These are phyloP conservation scores for Nitzschia sp. DNA, from an alignment of 108 stramenopile genomes.

Conservation along the genomic window DNA sequence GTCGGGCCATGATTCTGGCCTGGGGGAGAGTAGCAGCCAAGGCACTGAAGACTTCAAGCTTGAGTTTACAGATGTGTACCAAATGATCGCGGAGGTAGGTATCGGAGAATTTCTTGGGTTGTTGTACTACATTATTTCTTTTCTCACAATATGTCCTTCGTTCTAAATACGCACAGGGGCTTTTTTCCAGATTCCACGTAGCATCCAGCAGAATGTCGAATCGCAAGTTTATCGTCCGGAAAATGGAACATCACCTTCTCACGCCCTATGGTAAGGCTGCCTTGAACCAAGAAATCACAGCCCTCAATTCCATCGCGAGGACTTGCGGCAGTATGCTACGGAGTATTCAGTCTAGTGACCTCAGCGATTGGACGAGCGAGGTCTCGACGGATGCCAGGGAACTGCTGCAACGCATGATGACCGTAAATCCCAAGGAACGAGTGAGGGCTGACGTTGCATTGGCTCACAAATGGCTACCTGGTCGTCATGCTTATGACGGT, in stretches of 20 bases:
- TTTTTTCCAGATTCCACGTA: slow-evolving; percentile 28
- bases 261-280: slow-evolving; percentile 40
- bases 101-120: too few species aligned
- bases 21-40: too few species aligned
- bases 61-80: too few species aligned
- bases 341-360: slow-evolving; percentile 55
- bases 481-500: too few species aligned
- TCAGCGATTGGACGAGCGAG: slow-evolving; percentile 56
- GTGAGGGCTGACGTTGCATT: slow-evolving; percentile 54
- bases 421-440: slow-evolving; percentile 69
- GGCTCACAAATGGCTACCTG: too few species aligned
- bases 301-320: slow-evolving; percentile 30
- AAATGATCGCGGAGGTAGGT: too few species aligned
- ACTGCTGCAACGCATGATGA: slow-evolving; percentile 64
- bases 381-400: slow-evolving; percentile 68
- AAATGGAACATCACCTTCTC: slow-evolving; percentile 47
- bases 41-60: too few species aligned
- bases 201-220: slow-evolving; percentile 44
- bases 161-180: too few species aligned
- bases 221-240: slow-evolving; percentile 47
- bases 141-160: too few species aligned
- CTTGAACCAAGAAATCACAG: slow-evolving; percentile 54
- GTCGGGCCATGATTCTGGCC: too few species aligned
- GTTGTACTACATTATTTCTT: too few species aligned
- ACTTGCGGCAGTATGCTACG: slow-evolving; percentile 46